These are phyloP conservation scores for Clausena lansium DNA, from an alignment of 345 rosid genomes.

Conservation along the genomic window DNA sequence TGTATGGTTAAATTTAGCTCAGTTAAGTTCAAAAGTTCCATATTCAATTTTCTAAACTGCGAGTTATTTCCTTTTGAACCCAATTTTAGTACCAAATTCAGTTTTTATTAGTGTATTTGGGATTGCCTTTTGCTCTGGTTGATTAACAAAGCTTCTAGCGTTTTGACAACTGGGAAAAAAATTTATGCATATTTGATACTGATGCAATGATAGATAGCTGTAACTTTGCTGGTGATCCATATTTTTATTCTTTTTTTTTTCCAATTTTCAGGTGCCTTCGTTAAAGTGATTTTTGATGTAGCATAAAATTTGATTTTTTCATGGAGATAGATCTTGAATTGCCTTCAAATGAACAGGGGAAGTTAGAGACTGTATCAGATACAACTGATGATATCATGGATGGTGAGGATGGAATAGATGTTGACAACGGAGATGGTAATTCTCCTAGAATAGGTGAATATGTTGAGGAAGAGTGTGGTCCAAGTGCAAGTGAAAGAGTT, in stretches of 20 bases:
- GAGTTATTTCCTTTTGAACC: background rate
- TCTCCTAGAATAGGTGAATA: constrained; percentile 19
- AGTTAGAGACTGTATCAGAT: constrained; percentile 13
- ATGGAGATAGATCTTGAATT: constrained; percentile 40
- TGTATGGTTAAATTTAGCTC: background rate
- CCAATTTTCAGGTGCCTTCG: constrained; percentile 15
- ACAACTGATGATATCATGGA: constrained; percentile 9
- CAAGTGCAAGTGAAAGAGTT: constrained; percentile 1
- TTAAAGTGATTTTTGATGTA: background rate
- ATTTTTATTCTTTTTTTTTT: background rate
- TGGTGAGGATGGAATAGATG: constrained; percentile 10
- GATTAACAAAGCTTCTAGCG: background rate
- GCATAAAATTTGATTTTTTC: background rate
- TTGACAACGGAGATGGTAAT: constrained; percentile 15
- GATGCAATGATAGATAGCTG: background rate
- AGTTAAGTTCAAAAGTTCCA: background rate
- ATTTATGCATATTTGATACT: background rate
- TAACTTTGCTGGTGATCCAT: background rate
- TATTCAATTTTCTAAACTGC: background rate
- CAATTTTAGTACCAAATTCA: background rate
- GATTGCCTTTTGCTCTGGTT: background rate
- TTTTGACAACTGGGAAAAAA: constrained; percentile 1
- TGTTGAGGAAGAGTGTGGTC: constrained; percentile 10
- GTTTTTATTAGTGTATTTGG: background rate
- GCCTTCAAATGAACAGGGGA: constrained; percentile 24